Conservation (phyloP, 164 flowering plant genomes). For the Aristolochia fimbriata region DNA sequence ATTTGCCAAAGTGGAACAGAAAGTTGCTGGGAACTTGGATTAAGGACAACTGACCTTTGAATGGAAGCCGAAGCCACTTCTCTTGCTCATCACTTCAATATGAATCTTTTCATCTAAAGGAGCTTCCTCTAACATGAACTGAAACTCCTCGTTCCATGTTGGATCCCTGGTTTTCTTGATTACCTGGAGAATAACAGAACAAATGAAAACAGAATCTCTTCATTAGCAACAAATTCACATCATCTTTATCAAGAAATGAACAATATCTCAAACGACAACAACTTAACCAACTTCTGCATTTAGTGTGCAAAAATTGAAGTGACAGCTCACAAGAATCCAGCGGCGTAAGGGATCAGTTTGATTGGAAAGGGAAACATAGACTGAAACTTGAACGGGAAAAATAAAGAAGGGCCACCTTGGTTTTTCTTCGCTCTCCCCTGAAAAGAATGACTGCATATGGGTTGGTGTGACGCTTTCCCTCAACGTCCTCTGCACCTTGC, state of each 20-base stretch:
- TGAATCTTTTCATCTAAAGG: slow-evolving; percentile 44
- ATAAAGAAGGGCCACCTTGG: slow-evolving; percentile 37
- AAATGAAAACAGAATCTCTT: no score
- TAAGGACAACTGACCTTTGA: slow-evolving; percentile 21
- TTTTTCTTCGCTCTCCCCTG: slow-evolving; percentile 60
- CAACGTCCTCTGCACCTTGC: slow-evolving; percentile 52
- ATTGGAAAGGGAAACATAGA: neutral
- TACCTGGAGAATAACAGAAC: slow-evolving; percentile 16
- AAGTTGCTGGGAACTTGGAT: no score
- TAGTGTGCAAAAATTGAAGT: no score
- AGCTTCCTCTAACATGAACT: slow-evolving; percentile 61
- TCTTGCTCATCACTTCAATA: slow-evolving; percentile 52
- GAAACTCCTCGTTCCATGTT: slow-evolving; percentile 67
- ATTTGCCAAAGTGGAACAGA: no score
- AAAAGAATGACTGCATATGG: slow-evolving; percentile 48
- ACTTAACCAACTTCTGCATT: no score
- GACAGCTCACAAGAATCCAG: no score
- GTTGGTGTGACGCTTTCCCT: slow-evolving; percentile 57
- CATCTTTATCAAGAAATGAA: no score
- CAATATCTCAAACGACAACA: no score
- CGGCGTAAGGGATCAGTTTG: no score
- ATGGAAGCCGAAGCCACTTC: slow-evolving; percentile 17
- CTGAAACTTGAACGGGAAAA: neutral
- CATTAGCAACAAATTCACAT: no score
- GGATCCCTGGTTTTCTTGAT: slow-evolving; percentile 54